Base-by-base conservation (phyloP, 108 stramenopile species). In the Stephanodiscus minutulus region DNA sequence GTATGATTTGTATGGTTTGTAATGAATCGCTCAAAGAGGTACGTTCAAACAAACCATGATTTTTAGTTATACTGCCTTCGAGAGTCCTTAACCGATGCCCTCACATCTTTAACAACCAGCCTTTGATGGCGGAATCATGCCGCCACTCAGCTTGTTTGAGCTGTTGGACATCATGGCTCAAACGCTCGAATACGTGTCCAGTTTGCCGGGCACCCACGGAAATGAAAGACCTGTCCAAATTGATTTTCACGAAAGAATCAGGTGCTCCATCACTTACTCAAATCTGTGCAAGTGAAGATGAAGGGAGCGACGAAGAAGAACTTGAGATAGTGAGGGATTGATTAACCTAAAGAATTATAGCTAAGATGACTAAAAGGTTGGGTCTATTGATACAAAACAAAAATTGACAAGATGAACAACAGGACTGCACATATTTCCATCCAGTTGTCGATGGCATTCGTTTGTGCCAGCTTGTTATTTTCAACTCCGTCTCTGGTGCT, bases 91-190 rank as follows among this genome's bases (percentile, higher is more conserved):
- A 50, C 24, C 44, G n/a, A 20, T 11, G 18, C 25, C 15, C 17
- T 20, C 41, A 24, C 46, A 50, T 43, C 33, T 36, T 17, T 21
- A 50, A 35, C 56, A 44, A 33, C 37, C n/a, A 88, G 75, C 84
- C 84, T 22, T 78, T 83, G 55, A 77, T 91, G 60, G 68, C 88
- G 21, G 71, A 79, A 12, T 37, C 59, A 60, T 94, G 93, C 68
- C 81, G 80, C 8, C 88, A 89, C 52, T 67, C 79, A 18, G 84
- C 84, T 8, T 89, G 88, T 58, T 25, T 54, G 8, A 31, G 46
- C 27, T 89, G 87, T 47, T 94, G 93, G 93, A 53, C 60, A 53
- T 43, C 68, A 18, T 94, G 93, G 93, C 76, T 94, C n/a, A 53
- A 73, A 8, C 76, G 82, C 24, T 71, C 70, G 20, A 46, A 55